phyloP scores from a whole-genome alignment of 2,329 filamentous ascomycete genomes.

The Teratosphaeria viscida region DNA sequence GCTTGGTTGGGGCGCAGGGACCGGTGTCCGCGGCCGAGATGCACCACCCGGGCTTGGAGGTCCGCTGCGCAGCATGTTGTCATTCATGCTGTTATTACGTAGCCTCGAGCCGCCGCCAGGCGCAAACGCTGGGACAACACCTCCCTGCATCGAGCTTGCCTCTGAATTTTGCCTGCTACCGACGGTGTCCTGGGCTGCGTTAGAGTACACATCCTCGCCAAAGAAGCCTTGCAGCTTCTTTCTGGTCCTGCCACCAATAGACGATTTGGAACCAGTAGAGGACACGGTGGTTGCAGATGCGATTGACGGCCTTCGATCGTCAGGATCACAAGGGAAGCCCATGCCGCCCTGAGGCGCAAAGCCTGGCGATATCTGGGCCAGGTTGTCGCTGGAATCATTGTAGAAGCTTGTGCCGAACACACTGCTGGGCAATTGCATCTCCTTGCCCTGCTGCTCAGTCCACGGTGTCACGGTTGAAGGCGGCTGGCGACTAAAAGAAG shows the following conservation, averaged over 20 bases:
- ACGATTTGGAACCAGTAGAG: constrained; percentile 70
- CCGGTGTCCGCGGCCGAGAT: constrained; percentile 70
- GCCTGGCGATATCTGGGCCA: constrained; percentile 58
- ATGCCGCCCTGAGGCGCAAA: constrained; percentile 49
- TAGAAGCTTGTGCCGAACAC: constrained; percentile 50
- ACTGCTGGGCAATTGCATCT: constrained; percentile 31
- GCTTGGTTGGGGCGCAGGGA: constrained; percentile 18
- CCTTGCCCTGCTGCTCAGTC: constrained; percentile 23
- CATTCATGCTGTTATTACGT: constrained; percentile 73
- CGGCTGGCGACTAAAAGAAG: constrained; percentile 28
- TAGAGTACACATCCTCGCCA: constrained; percentile 64
- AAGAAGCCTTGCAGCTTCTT: constrained; percentile 89
- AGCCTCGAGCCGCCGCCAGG: constrained; percentile 45
- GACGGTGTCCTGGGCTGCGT: constrained; percentile 40
- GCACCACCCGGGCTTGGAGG: constrained; percentile 58
- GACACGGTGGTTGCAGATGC: constrained; percentile 81
- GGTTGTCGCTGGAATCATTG: constrained; percentile 64
- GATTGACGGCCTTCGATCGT: constrained; percentile 75
- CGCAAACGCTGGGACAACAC: constrained; percentile 44
- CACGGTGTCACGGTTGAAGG: constrained; percentile 42
- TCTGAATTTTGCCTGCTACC: constrained; percentile 55
- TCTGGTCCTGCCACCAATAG: constrained; percentile 57
- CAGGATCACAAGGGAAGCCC: constrained; percentile 46
- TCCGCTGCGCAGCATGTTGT: constrained; percentile 41
- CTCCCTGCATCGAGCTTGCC: constrained; percentile 22